Percentiles rank a stretch among this genome's conserved stretches.
Evolutionary conservation across 2,329 filamentous ascomycete species (phyloP).

Genomic region (Pestalotiopsis sp.): DNA sequence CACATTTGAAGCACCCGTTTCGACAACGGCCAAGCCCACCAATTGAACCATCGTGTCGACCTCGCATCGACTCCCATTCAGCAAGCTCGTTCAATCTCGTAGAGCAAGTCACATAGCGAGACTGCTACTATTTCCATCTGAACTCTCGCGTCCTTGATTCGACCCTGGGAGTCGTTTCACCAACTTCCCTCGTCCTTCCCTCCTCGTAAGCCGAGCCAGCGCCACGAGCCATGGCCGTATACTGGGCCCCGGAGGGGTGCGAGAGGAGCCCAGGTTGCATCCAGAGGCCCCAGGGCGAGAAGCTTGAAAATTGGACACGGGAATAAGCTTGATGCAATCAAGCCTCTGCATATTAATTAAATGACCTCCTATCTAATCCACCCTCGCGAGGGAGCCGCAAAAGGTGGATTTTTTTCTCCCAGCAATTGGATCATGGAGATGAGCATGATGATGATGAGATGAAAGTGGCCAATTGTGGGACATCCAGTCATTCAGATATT

Average conservation of each 20-base stretch:
- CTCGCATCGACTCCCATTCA: background rate
- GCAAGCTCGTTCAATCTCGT: background rate
- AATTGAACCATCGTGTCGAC: background rate
- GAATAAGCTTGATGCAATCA: conserved; percentile 10
- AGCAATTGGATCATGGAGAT: background rate
- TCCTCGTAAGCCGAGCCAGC: background rate
- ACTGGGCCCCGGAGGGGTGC: background rate
- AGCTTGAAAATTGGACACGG: conserved; percentile 5
- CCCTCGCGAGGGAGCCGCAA: background rate
- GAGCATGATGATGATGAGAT: background rate
- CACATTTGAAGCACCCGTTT: conserved; percentile 10
- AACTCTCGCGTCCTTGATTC: background rate
- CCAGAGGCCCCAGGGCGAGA: background rate
- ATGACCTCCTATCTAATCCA: background rate
- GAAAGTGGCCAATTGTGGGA: background rate
- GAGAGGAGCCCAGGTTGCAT: background rate
- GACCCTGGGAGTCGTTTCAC: background rate
- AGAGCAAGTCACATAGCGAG: background rate
- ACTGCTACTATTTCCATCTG: background rate
- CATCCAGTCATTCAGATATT: background rate
- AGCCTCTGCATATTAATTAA: conserved; percentile 6
- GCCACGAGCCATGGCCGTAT: background rate
- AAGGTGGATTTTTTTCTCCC: background rate
- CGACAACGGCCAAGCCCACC: conserved; percentile 2
- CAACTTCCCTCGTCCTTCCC: background rate